Evolutionary conservation across 1,284 basidiomycete genomes (phyloP).

Genomic region (Rhodotorula glutinis): DNA sequence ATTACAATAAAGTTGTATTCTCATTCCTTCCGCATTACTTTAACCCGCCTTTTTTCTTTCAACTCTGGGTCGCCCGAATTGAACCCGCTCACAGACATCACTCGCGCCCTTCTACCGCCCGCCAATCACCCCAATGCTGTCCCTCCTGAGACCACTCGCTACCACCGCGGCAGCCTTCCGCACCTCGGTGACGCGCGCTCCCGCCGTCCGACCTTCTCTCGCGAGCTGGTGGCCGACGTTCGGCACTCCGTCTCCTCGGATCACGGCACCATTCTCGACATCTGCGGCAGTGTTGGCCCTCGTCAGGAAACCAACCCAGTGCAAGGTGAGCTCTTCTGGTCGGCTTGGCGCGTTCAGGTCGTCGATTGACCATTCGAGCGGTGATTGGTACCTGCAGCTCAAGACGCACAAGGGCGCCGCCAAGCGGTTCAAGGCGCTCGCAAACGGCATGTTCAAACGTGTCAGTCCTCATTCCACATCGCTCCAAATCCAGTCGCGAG

Average conservation of each 20-base stretch:
- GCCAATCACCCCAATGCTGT: neutral
- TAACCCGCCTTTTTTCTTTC: neutral
- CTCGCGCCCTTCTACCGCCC: neutral
- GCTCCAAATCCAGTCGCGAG: no score
- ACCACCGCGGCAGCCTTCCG: neutral
- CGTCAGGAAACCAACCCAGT: slow-evolving; percentile 33
- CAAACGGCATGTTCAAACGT: slow-evolving; percentile 39
- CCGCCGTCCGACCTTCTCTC: neutral
- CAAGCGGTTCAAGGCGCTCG: slow-evolving; percentile 37
- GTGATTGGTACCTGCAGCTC: slow-evolving; percentile 30
- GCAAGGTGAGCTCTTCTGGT: slow-evolving; percentile 16
- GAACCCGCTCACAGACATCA: no score
- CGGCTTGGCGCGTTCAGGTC: neutral
- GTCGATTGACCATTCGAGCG: no score
- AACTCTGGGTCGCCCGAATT: neutral
- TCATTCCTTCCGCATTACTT: neutral
- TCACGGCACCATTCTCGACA: neutral
- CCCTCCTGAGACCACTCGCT: neutral
- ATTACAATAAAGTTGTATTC: neutral
- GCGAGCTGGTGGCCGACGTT: neutral
- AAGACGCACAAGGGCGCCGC: slow-evolving; percentile 42
- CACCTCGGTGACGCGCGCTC: neutral
- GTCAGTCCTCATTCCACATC: slow-evolving; percentile 20
- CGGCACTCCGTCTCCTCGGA: no score
- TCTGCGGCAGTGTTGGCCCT: slow-evolving; percentile 3